phyloP scores from a whole-genome alignment of 805 yeast genomes.

The Ogataea ganodermae region DNA sequence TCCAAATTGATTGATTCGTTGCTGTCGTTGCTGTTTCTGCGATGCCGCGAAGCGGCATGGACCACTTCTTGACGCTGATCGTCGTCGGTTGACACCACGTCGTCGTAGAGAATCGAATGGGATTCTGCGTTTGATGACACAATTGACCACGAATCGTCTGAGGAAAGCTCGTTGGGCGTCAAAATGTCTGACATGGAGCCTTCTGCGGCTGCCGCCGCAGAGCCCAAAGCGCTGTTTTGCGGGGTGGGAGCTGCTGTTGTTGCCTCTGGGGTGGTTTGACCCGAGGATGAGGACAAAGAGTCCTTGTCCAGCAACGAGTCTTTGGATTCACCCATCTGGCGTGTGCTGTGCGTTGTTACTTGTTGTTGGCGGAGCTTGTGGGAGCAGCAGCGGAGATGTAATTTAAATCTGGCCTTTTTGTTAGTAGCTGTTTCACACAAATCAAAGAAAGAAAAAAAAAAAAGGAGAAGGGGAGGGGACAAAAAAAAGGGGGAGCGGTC shows the following conservation, averaged over 20 bases:
- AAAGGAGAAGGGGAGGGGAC: neutral
- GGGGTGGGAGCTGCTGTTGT: conserved; percentile 6
- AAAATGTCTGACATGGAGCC: conserved; percentile 18
- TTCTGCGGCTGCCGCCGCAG: neutral
- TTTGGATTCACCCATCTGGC: conserved; percentile 1
- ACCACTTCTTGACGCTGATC: conserved; percentile 9
- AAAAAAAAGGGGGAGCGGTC: neutral
- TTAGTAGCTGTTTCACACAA: neutral
- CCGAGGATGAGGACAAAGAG: conserved; percentile 9
- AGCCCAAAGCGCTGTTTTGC: neutral
- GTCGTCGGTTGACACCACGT: conserved; percentile 26
- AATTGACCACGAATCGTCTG: conserved; percentile 28
- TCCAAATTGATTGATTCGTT: neutral
- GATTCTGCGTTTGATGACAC: conserved; percentile 17
- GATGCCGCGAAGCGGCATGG: neutral
- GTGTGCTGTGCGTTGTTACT: neutral
- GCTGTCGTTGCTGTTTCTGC: neutral
- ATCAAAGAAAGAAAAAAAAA: neutral
- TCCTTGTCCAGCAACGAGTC: neutral
- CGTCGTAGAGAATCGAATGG: conserved; percentile 17
- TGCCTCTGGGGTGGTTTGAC: conserved; percentile 12
- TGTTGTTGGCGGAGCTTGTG: neutral
- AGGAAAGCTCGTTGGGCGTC: conserved; percentile 24
- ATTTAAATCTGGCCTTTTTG: conserved; percentile 2
- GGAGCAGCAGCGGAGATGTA: neutral